Percentiles rank a stretch among this genome's conserved stretches.
Evolutionary conservation across 768 basidiomycete genomes (phyloP).

Genomic region (Kwoniella newhampshirensis): DNA sequence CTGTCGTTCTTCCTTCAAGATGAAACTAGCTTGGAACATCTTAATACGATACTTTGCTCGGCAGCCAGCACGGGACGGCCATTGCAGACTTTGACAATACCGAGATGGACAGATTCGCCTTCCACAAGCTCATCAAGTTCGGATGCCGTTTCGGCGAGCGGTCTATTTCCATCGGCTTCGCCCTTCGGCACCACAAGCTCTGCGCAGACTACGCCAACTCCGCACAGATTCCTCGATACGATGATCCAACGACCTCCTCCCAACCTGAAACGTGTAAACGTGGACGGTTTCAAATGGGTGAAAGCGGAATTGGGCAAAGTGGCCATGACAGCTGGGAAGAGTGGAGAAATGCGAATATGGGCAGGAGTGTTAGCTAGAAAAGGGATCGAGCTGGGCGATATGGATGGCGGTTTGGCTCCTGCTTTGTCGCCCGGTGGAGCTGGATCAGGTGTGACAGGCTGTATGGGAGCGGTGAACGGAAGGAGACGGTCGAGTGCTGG

Average conservation of each 20-base stretch:
- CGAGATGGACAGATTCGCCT: conserved; percentile 32
- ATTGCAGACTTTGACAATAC: conserved; percentile 34
- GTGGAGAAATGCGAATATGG: conserved; percentile 43
- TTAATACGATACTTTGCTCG: conserved; percentile 6
- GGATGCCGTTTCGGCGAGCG: background rate
- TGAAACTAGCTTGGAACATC: conserved; percentile 18
- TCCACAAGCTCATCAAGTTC: background rate
- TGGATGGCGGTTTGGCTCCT: conserved; percentile 33
- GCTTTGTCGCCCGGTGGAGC: background rate
- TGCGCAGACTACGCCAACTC: background rate
- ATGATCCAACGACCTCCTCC: conserved; percentile 10
- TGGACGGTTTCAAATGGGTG: conserved; percentile 46
- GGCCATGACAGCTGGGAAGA: conserved; percentile 43
- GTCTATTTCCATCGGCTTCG: background rate
- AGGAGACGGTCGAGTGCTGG: conserved; percentile 12
- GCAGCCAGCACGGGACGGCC: conserved; percentile 23
- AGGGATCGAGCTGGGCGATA: conserved; percentile 43
- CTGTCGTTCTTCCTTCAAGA: conserved; percentile 32
- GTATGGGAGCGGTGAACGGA: conserved; percentile 6
- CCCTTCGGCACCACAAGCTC: background rate
- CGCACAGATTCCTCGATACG: conserved; percentile 14
- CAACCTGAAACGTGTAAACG: conserved; percentile 24
- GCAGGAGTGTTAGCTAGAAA: conserved; percentile 20
- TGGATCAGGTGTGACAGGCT: background rate
- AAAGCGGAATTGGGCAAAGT: conserved; percentile 35